A percentile compares a stretch with the other conserved stretches of the same genome.
These are phyloP conservation scores for Cryptococcus maquisensis DNA, from an alignment of 1,284 basidiomycete genomes.

Conservation along the genomic window DNA sequence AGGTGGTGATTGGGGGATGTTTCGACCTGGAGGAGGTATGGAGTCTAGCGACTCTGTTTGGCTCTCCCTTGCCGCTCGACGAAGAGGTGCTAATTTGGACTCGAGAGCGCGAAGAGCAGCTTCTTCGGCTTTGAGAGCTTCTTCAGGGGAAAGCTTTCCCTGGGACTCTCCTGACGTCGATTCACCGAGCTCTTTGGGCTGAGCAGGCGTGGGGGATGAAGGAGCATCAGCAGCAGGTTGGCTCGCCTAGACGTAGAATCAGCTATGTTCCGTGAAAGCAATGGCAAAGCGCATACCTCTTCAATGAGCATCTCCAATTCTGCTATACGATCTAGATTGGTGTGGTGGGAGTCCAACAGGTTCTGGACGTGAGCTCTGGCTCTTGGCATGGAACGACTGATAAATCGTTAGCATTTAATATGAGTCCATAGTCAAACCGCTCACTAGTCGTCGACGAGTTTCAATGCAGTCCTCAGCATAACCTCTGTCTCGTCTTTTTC, in stretches of 20 bases:
- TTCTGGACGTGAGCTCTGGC: neutral
- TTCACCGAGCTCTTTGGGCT: neutral
- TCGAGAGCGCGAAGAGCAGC: conserved; percentile 37
- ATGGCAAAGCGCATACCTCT: conserved; percentile 20
- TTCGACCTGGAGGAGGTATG: neutral
- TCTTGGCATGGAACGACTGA: conserved; percentile 1
- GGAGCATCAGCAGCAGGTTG: neutral
- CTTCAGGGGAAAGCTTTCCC: conserved; percentile 29
- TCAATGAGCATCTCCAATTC: conserved; percentile 39
- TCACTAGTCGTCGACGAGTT: conserved; percentile 45
- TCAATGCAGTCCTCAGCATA: conserved; percentile 36
- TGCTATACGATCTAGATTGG: conserved; percentile 29
- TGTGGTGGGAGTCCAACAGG: conserved; percentile 22
- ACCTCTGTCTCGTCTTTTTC: conserved; percentile 33
- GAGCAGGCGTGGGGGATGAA: neutral
- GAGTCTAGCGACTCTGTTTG: neutral
- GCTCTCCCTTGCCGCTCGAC: conserved; percentile 4
- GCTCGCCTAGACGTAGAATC: neutral
- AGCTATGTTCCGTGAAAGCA: neutral
- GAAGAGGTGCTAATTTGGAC: conserved; percentile 25
- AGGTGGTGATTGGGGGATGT: neutral
- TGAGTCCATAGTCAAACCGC: neutral
- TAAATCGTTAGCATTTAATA: neutral
- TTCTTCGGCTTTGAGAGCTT: conserved; percentile 44
- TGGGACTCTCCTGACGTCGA: neutral